Evolutionary conservation across 2,329 filamentous ascomycete species (phyloP).

Genomic region (Metarhizium brunneum): DNA sequence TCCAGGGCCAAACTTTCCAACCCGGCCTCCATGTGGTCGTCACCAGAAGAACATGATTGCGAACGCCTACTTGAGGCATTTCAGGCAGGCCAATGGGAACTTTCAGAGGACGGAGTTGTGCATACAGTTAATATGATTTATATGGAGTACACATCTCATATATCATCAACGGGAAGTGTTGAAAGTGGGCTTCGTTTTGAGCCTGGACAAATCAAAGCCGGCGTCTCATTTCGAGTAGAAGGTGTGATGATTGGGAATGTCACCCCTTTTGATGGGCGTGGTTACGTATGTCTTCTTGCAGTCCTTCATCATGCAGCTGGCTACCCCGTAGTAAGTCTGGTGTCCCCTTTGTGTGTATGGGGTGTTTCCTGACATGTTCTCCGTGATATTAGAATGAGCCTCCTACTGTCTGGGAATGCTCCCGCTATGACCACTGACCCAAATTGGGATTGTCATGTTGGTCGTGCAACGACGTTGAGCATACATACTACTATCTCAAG

Average conservation of each 20-base stretch:
- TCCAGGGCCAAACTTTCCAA: not conserved
- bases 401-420: not conserved
- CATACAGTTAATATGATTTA: not conserved
- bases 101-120: not conserved
- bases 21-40: not conserved
- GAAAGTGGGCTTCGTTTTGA: not conserved
- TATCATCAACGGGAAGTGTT: not conserved
- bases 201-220: not conserved
- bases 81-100: not conserved
- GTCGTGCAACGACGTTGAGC: not conserved
- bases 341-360: constrained; percentile 1
- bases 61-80: not conserved
- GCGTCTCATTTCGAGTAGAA: not conserved
- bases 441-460: not conserved
- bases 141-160: not conserved
- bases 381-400: not conserved
- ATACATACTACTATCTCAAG: not conserved
- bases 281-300: not conserved
- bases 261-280: not conserved
- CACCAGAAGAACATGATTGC: not conserved
- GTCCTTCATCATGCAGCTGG: not conserved
- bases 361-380: not conserved
- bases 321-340: not conserved
- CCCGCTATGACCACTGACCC: not conserved
- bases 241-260: not conserved